phyloP scores from a whole-genome alignment of 352 stramenopile species.

The Pythium angustatum region DNA sequence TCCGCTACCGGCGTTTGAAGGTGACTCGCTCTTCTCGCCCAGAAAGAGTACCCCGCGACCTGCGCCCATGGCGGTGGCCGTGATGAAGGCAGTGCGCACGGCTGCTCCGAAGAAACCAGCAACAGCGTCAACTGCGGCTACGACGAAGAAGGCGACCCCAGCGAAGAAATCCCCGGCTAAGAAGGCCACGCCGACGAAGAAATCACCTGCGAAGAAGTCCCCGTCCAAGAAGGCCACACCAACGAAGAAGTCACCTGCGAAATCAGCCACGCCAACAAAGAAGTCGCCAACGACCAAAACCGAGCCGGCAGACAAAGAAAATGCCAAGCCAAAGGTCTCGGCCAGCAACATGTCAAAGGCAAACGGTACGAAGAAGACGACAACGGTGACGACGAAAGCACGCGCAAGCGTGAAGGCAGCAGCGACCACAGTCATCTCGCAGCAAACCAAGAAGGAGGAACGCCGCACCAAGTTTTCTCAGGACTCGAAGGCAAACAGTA shows the following conservation, averaged over 20 bases:
- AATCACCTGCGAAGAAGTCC: slow-evolving; percentile 7
- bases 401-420: slow-evolving; percentile 35
- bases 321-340: no score
- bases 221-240: slow-evolving; percentile 10
- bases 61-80: slow-evolving; percentile 26
- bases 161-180: slow-evolving; percentile 2
- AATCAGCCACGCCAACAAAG: slow-evolving; percentile 8
- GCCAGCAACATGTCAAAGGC: neutral
- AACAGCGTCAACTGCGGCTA: no score
- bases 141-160: slow-evolving; percentile 12
- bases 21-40: slow-evolving; percentile 66
- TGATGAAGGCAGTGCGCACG: slow-evolving; percentile 30
- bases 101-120: slow-evolving; percentile 1
- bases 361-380: slow-evolving; percentile 6
- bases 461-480: slow-evolving; percentile 42
- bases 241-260: neutral
- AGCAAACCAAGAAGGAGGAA: slow-evolving; percentile 35
- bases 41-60: slow-evolving; percentile 34
- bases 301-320: no score
- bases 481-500: slow-evolving; percentile 39
- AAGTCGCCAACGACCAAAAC: slow-evolving; percentile 19
- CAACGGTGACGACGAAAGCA: slow-evolving; percentile 23
- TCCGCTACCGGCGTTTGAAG: slow-evolving; percentile 53
- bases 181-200: slow-evolving; percentile 15
- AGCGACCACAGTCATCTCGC: slow-evolving; percentile 5